A percentile compares a stretch with the other conserved stretches of the same genome.
Conservation (phyloP, 140 eudicot genomes). For the Ambrosia hybrid region DNA sequence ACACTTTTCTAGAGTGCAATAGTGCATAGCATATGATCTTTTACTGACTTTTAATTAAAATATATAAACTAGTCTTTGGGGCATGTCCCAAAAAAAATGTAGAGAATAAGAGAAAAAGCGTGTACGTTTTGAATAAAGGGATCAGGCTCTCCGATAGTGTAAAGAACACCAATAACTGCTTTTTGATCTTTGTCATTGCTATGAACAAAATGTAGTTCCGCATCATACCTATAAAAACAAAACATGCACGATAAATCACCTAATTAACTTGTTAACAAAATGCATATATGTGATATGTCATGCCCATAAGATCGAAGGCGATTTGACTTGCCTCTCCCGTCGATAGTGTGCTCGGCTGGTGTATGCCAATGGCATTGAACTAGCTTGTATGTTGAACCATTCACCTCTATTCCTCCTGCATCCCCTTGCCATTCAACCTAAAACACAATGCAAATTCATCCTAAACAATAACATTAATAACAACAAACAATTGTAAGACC, state of each 20-base stretch:
- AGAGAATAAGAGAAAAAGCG: background rate
- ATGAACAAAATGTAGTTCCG: slow-evolving; percentile 65
- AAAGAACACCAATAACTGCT: slow-evolving; percentile 48
- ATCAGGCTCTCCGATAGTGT: slow-evolving; percentile 45
- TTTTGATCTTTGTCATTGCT: slow-evolving; percentile 10
- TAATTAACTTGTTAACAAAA: background rate
- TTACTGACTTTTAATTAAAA: too few relatives aligned
- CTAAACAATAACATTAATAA: slow-evolving; percentile 1
- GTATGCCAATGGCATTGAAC: slow-evolving; percentile 75
- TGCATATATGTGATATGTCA: background rate
- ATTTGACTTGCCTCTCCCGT: slow-evolving; percentile 38
- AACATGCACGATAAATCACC: background rate
- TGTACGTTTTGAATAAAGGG: slow-evolving; percentile 37
- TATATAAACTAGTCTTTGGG: too few relatives aligned
- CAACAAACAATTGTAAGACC: too few relatives aligned
- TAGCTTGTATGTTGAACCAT: slow-evolving; percentile 42
- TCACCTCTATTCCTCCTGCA: slow-evolving; percentile 48
- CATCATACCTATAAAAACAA: slow-evolving; percentile 31
- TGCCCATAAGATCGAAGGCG: too few relatives aligned
- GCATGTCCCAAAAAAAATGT: too few relatives aligned
- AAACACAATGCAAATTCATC: background rate
- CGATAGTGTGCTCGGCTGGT: slow-evolving; percentile 66
- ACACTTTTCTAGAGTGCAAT: background rate
- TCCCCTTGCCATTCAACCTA: slow-evolving; percentile 61
- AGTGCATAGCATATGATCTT: background rate